These are phyloP conservation scores for Akanthomyces muscarius DNA, from an alignment of 2,329 filamentous ascomycete genomes.

Conservation along the genomic window DNA sequence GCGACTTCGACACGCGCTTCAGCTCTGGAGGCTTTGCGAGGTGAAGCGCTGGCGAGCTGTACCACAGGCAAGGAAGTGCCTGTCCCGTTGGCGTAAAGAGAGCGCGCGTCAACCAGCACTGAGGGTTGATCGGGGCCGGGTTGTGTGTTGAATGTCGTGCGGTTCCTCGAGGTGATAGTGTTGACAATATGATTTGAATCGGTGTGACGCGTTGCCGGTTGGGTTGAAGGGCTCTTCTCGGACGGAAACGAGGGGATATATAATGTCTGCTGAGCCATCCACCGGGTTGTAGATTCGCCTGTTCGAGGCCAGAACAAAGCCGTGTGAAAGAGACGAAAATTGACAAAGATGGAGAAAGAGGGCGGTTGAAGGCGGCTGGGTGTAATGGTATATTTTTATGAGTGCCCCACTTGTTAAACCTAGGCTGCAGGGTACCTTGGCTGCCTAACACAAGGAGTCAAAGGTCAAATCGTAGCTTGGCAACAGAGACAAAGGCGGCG, in stretches of 20 bases:
- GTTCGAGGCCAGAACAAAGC: not conserved
- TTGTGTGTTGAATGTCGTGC: not conserved
- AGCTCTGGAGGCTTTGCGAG: not conserved
- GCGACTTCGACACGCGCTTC: not conserved
- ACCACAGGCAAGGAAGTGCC: not conserved
- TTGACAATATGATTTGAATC: not conserved
- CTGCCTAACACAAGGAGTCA: not conserved
- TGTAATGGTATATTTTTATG: conserved; percentile 1
- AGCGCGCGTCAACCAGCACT: not conserved
- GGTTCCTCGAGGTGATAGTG: not conserved
- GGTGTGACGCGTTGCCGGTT: not conserved
- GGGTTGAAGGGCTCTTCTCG: not conserved
- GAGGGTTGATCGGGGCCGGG: not conserved
- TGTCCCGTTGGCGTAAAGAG: not conserved
- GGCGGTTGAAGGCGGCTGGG: not conserved
- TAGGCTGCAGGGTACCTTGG: conserved; percentile 5
- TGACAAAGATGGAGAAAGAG: conserved; percentile 7
- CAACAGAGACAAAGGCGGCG: not conserved
- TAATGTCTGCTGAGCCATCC: not conserved
- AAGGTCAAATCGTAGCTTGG: not conserved
- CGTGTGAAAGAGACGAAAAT: not conserved
- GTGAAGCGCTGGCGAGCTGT: not conserved
- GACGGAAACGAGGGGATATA: not conserved
- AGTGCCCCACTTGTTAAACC: conserved; percentile 4
- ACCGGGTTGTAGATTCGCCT: not conserved